Evolutionary conservation across 2,329 filamentous ascomycete genomes (phyloP).

Genomic region (Apiospora sp.): DNA sequence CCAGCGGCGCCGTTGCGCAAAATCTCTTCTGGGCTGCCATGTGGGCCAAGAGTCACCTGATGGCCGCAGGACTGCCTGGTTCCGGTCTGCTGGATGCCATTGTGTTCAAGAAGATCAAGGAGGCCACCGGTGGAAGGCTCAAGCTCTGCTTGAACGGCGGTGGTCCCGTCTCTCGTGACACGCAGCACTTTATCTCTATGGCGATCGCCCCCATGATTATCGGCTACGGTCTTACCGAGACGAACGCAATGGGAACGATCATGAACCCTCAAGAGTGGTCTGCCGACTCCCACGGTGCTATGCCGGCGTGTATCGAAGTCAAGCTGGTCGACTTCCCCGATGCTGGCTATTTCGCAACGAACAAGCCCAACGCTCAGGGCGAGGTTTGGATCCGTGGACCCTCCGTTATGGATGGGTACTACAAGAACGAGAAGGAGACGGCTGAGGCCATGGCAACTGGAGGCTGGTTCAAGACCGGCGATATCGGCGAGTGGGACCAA

Average conservation of each 20-base stretch:
- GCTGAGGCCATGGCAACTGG: conserved; percentile 72
- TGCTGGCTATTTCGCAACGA: conserved; percentile 79
- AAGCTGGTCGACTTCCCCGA: conserved; percentile 89
- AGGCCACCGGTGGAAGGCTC: conserved; percentile 83
- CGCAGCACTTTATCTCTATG: conserved; percentile 87
- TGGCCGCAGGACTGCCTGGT: conserved; percentile 67
- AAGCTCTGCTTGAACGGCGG: conserved; percentile 87
- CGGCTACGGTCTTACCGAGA: conserved; percentile 89
- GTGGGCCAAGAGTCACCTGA: conserved; percentile 59
- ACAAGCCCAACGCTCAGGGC: conserved; percentile 79
- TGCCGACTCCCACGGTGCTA: conserved; percentile 74
- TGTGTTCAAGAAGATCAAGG: conserved; percentile 91
- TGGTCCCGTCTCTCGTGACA: conserved; percentile 84
- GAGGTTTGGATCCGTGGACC: conserved; percentile 88
- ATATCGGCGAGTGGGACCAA: conserved; percentile 80
- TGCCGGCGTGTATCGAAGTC: conserved; percentile 77
- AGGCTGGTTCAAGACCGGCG: conserved; percentile 89
- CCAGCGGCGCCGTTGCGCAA: conserved; percentile 71
- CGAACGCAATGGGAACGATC: conserved; percentile 76
- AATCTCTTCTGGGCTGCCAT: conserved; percentile 76
- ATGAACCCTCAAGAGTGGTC: conserved; percentile 85
- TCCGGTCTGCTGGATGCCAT: conserved; percentile 76
- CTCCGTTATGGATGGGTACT: conserved; percentile 76
- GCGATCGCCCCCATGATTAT: conserved; percentile 89
- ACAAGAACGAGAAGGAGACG: conserved; percentile 80